These are phyloP conservation scores for Candida sphagnicola DNA, from an alignment of 805 yeast species.

Conservation along the genomic window DNA sequence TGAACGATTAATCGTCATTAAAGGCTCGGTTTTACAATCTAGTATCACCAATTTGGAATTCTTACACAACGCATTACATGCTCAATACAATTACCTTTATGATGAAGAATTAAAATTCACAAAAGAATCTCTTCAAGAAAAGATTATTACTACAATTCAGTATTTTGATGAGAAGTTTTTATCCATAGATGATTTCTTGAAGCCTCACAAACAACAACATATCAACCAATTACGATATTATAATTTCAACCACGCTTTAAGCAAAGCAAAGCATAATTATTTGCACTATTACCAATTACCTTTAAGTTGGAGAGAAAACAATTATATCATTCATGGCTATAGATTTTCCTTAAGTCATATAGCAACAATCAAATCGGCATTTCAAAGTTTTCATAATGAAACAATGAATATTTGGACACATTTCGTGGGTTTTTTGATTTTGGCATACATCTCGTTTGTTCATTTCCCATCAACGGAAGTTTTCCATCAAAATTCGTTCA, in stretches of 20 bases:
- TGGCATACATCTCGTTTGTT: constrained; percentile 52
- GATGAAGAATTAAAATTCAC: constrained; percentile 3
- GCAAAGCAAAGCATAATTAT: constrained; percentile 35
- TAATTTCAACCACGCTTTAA: constrained; percentile 37
- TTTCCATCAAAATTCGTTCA: constrained; percentile 40
- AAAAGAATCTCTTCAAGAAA: constrained; percentile 28
- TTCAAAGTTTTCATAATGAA: constrained; percentile 72
- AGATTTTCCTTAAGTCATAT: constrained; percentile 67
- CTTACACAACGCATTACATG: constrained; percentile 36
- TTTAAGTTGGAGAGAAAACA: constrained; percentile 89
- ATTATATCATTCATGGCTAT: constrained; percentile 79
- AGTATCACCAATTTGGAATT: constrained; percentile 37
- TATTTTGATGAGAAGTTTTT: constrained; percentile 38
- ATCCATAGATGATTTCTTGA: constrained; percentile 36
- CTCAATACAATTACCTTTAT: constrained; percentile 30
- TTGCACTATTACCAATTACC: constrained; percentile 87
- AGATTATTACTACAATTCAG: constrained; percentile 39
- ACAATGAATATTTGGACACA: constrained; percentile 94
- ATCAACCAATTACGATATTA: constrained; percentile 32
- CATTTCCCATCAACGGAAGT: constrained; percentile 63
- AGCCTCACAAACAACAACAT: constrained; percentile 25
- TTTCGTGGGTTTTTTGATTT: constrained; percentile 58
- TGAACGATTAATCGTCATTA: constrained; percentile 30
- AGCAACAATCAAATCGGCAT: constrained; percentile 58
- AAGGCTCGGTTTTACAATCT: constrained; percentile 32